These are phyloP conservation scores for Zymoseptoria tritici DNA, from an alignment of 2,329 filamentous ascomycete species.

Conservation along the genomic window DNA sequence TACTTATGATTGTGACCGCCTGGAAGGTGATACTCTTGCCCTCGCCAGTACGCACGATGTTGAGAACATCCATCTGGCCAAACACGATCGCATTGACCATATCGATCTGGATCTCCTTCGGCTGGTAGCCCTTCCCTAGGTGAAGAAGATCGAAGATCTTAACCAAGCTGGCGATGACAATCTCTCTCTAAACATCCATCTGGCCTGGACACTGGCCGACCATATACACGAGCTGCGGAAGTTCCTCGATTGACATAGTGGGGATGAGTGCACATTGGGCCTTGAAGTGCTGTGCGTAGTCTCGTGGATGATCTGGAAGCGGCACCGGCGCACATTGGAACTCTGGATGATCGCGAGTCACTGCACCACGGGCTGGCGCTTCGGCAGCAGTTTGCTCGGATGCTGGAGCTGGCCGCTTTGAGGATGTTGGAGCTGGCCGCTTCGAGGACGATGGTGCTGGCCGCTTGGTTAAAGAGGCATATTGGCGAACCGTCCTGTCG, in stretches of 20 bases:
- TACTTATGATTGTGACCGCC: background rate
- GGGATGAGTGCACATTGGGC: background rate
- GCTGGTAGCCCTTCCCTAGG: no score
- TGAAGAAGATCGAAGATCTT: no score
- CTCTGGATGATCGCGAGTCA: background rate
- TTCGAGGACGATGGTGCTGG: no score
- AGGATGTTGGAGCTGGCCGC: background rate
- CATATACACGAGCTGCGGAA: background rate
- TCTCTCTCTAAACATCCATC: background rate
- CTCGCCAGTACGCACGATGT: background rate
- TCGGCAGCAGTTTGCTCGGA: no score
- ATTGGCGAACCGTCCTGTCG: no score
- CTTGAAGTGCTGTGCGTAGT: background rate
- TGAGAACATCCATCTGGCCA: background rate
- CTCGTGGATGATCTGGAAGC: background rate
- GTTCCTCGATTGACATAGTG: background rate
- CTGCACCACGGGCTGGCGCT: background rate
- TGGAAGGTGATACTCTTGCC: background rate
- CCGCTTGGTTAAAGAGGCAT: background rate
- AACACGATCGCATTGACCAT: background rate
- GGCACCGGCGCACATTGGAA: background rate
- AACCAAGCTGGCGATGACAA: background rate
- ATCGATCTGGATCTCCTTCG: no score
- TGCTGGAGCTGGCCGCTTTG: background rate
- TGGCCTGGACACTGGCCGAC: background rate